These are phyloP conservation scores for Fusarium neocosmosporiellum DNA, from an alignment of 2,329 filamentous ascomycete species.

Conservation along the genomic window DNA sequence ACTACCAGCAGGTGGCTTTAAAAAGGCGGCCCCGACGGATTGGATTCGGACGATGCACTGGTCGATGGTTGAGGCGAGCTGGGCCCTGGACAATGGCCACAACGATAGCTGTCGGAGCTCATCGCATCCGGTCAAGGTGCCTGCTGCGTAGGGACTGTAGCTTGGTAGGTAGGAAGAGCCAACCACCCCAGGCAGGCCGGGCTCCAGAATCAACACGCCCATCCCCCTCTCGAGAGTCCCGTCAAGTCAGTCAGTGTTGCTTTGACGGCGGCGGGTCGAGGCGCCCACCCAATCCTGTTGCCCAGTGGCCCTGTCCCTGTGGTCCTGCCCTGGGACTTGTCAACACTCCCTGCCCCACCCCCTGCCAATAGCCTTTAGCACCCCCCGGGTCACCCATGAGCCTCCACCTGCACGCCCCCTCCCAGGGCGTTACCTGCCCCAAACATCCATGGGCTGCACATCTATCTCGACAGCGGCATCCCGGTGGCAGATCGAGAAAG, in stretches of 20 bases:
- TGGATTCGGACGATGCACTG: background rate
- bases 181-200: conserved; percentile 16
- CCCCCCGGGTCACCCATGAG: conserved; percentile 2
- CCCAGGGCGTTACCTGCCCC: conserved; percentile 31
- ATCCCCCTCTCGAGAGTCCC: conserved; percentile 15
- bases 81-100: conserved; percentile 18
- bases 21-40: conserved; percentile 4
- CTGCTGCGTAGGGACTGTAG: background rate
- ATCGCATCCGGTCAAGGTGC: conserved; percentile 40
- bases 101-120: background rate
- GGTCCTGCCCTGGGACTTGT: background rate
- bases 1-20: background rate
- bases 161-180: conserved; percentile 5
- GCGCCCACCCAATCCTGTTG: conserved; percentile 28
- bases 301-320: background rate
- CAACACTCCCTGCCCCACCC: background rate
- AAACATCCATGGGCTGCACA: conserved; percentile 30
- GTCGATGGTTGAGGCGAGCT: conserved; percentile 1
- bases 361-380: conserved; percentile 7
- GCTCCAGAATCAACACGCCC: conserved; percentile 12
- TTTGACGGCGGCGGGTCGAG: conserved; percentile 32
- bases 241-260: conserved; percentile 27
- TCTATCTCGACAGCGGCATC: conserved; percentile 45
- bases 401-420: conserved; percentile 25
- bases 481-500: conserved; percentile 45